Evolutionary conservation across 257 asterid species (phyloP).

Genomic region (Rhazya stricta): DNA sequence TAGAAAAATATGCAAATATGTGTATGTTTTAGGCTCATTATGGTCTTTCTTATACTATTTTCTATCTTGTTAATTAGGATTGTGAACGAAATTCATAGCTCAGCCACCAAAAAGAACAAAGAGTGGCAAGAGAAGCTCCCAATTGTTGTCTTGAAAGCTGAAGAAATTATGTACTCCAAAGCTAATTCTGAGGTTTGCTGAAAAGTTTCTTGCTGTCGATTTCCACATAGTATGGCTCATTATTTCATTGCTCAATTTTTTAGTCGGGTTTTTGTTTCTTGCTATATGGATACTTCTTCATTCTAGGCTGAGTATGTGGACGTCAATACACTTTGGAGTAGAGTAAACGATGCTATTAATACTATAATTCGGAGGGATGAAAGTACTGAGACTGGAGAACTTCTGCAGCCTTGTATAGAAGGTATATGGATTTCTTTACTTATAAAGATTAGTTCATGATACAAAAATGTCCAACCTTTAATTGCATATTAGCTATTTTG

Average conservation of each 20-base stretch:
- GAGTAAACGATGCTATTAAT: conserved; percentile 79
- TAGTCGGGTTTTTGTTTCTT: neutral
- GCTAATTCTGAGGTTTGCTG: conserved; percentile 79
- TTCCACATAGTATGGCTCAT: neutral
- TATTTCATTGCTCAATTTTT: neutral
- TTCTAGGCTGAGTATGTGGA: conserved; percentile 85
- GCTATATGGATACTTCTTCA: neutral
- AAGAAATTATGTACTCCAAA: conserved; percentile 88
- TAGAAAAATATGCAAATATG: neutral
- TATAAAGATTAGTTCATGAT: neutral
- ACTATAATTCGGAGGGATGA: conserved; percentile 75
- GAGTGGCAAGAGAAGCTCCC: conserved; percentile 97
- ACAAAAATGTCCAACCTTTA: neutral
- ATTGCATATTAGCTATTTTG: neutral
- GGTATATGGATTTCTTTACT: conserved; percentile 34
- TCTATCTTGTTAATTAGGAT: conserved; percentile 19
- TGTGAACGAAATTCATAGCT: conserved; percentile 68
- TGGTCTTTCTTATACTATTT: neutral
- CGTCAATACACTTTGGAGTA: conserved; percentile 64
- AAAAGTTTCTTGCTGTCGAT: neutral
- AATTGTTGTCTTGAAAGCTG: conserved; percentile 82
- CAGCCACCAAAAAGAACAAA: conserved; percentile 70
- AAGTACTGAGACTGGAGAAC: conserved; percentile 52
- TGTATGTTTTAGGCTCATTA: neutral
- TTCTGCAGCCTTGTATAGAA: conserved; percentile 91